These are phyloP conservation scores for Guillardia theta DNA, from an alignment of 78 protist species.

Conservation along the genomic window DNA sequence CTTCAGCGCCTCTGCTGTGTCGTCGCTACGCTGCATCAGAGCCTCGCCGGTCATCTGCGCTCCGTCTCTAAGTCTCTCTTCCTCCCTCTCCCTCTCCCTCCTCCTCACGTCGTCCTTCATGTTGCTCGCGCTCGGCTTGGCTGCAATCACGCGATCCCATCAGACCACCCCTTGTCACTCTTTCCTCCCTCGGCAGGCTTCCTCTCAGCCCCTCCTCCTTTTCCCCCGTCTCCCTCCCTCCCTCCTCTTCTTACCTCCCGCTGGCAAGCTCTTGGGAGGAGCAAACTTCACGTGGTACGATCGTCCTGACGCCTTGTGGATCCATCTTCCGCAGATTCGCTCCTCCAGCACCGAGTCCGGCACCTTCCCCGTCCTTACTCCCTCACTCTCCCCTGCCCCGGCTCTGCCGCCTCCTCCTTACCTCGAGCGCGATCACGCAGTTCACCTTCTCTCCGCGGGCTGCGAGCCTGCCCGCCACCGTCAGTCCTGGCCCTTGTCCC, in stretches of 20 bases:
- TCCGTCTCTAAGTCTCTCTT: background rate
- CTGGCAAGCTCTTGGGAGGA: slow-evolving; percentile 75
- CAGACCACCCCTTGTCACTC: no score
- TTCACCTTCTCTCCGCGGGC: background rate
- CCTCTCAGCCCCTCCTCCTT: background rate
- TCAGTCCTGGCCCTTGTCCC: no score
- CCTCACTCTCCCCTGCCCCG: slow-evolving; percentile 46
- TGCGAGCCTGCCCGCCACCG: background rate
- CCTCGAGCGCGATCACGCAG: background rate
- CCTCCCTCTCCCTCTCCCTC: background rate
- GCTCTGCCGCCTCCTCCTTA: slow-evolving; percentile 64
- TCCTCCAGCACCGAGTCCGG: slow-evolving; percentile 79
- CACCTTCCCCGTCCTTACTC: slow-evolving; percentile 70
- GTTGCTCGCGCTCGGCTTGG: background rate
- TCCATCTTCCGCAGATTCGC: slow-evolving; percentile 87
- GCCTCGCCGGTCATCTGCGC: no score
- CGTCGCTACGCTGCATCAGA: no score
- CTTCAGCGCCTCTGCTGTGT: no score
- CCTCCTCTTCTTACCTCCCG: background rate
- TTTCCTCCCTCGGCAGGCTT: no score
- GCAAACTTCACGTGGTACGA: slow-evolving; percentile 79
- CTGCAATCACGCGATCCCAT: no score
- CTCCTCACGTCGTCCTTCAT: background rate
- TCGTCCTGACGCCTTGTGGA: slow-evolving; percentile 86
- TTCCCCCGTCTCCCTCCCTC: background rate